Evolutionary conservation across 1,139 yeast genomes (phyloP), one percentile per base, ranked within the genome.

Genomic region (Yamadazyma sp.): DNA sequence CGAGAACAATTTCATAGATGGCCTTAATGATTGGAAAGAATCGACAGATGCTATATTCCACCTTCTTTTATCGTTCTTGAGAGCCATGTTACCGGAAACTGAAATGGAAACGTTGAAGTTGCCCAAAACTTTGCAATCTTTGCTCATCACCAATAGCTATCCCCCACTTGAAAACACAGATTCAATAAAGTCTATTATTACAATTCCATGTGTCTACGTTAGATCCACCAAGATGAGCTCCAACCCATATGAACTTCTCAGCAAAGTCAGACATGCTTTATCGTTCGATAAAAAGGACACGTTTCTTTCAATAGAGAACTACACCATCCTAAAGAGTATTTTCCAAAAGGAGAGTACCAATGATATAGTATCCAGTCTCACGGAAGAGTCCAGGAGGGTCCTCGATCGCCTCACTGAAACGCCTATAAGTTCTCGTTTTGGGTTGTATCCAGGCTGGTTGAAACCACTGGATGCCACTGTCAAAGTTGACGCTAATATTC

Each of bases 1-100:
- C 24, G 76, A 71, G 38, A 52, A 54, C 39, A 68, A 69, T 26
- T 87, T 86, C 54, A 73, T 76, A 29, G 82, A 86, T 46, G 96
- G 96, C 1, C 59, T 88, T 37, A 78, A 78, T 28, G 75, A 77
- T 35, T 88, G 96, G 96, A 67, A 80, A 35, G 79, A 85, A 2
- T 87, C 90, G 2, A 82, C 95, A 6, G 89, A 86, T 53, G 96
- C 96, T 0, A 76, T 87, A 61, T 86, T 86, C 53, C 97, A 89
- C 58, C 60, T 89, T 31, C 69, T 88, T 24, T 61, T 87, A 23
- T 78, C 96, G 2, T 89, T 88, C 52, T 62, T 89, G 41, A 73
- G 95, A 46, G 82, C 95, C 15, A 82, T 87, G 82, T 70, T 85
- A 11, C 90, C 90, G 0, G 80, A 78, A 31, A 79, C 73, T 42